Base-by-base conservation (phyloP, 495 filamentous ascomycete species). In the Podospora fimiseda region DNA sequence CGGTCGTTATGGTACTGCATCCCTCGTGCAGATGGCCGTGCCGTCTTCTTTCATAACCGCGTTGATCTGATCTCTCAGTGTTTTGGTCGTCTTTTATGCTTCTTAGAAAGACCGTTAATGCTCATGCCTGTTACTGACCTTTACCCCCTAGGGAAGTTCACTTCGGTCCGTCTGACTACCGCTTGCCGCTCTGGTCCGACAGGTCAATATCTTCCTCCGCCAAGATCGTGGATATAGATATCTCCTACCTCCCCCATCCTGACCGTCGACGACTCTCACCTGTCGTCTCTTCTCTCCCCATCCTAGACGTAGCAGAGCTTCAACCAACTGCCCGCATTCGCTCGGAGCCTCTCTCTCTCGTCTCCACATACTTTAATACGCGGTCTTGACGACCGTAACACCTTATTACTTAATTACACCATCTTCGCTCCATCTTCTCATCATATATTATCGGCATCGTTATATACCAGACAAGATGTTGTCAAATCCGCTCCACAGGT, bases 401-500 rank as follows among this genome's bases (percentile, higher is more conserved):
- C 51, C 52, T 60, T 64, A 64, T 59, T 59, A 59, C 18, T 50
- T 64, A 60, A 64, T 63, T 41, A 37, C 47, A 36, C 40, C 44
- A 15, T 9, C 20, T 13, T 46, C 44, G 19, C 43, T 39, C 43
- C 19, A 24, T 43, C 54, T 19, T 39, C 42, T 30, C 40, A 16
- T 48, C 37, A 20, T 36, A 19, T 6, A 20, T 39, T 15, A 50
- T 23, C 20, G 22, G 18, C 48, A 41, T 13, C 23, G 21, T 16
- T 51, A 23, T 18, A 2, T 15, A n/a, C 54, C 53, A 43, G 50
- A 23, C 63, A 77, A 70, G 53, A 81, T 81, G 78, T 68, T 81
- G 65, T 80, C 77, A 38, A 81, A 80, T 59, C 78, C 78, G 49
- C 75, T 81, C n/a, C 78, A 80, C 60, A 75, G 77, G 48, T 80